Base-by-base conservation (phyloP, 2,329 filamentous ascomycete genomes). In the Aspergillus novoparasiticus region DNA sequence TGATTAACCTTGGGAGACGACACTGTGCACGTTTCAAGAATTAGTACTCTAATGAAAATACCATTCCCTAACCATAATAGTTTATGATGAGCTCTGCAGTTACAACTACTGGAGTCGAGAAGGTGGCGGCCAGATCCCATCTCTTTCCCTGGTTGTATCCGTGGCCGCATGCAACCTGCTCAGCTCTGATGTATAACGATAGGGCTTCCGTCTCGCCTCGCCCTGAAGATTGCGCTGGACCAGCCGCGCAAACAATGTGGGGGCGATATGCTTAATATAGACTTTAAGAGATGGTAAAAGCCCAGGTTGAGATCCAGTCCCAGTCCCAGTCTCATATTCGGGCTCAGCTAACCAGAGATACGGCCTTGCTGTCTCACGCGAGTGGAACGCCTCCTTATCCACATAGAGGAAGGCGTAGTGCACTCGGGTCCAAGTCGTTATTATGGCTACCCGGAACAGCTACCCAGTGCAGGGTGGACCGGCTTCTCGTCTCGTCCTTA, bases 141-240 rank as follows among this genome's bases (percentile, higher is more conserved):
- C 59, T 46, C 21, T 30, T 57, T 59, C 48, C 23, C 55, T 26
- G 4, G 34, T 45, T 30, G 54, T 53, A 53, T 59, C 32, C n/a
- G 56, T 58, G 21, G 62, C 65, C 50, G 59, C 57, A 63, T 68
- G 66, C 57, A 69, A 59, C 56, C 28, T 57, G 28, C 45, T 59
- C 51, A 69, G 57, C 59, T 69, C 65, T n/a, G 68, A 67, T 23
- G 63, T 67, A 61, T 65, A 23, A 30, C 68, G 65, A 64, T 69
- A 69, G 32, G 68, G 66, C 59, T 60, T 58, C 14, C 63, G 39
- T 63, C 60, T 67, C n/a, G 59, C 64, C 41, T 68, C 65, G 23
- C 60, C 61, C 36, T 55, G 12, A 34, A 69, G 64, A 62, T 69
- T 59, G 21, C 66, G 63, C 60, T 68, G 66, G 3, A 55, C 45